These are phyloP conservation scores for Cordyceps farinosa DNA, from an alignment of 2,329 filamentous ascomycete genomes.

Conservation along the genomic window DNA sequence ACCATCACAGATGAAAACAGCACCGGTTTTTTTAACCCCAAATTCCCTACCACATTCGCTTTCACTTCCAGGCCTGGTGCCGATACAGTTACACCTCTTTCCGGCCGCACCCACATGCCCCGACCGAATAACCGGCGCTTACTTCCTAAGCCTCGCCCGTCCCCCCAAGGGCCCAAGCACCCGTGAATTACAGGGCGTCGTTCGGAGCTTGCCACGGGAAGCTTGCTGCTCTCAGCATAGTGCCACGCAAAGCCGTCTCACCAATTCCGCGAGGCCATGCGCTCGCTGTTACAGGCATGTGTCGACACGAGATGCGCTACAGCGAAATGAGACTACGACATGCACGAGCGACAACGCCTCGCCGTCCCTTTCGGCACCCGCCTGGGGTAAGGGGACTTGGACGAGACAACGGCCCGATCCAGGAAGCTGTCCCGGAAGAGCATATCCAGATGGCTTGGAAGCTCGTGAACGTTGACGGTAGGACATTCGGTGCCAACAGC, in stretches of 20 bases:
- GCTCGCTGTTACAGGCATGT: not conserved
- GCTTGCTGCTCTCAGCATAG: slow-evolving; percentile 4
- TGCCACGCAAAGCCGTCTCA: not conserved
- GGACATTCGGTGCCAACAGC: not conserved
- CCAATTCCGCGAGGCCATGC: not conserved
- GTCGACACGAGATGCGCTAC: not conserved
- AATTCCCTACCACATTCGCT: not conserved
- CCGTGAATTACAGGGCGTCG: slow-evolving; percentile 1
- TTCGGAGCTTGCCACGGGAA: not conserved
- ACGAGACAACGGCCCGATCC: slow-evolving; percentile 14
- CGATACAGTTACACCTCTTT: not conserved
- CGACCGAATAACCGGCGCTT: slow-evolving; percentile 17
- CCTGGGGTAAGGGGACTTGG: slow-evolving; percentile 14
- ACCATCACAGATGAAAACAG: too few species aligned
- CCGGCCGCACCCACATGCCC: slow-evolving; percentile 10
- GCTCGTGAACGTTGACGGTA: not conserved
- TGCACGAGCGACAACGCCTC: not conserved
- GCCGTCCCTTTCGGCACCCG: not conserved
- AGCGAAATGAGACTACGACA: not conserved
- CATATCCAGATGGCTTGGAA: not conserved
- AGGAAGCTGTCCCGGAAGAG: slow-evolving; percentile 1
- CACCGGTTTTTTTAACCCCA: too few species aligned
- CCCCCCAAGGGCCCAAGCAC: not conserved
- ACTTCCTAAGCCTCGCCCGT: slow-evolving; percentile 1
- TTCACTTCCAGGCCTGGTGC: not conserved